A percentile compares a stretch with the other conserved stretches of the same genome.
Conservation (phyloP, 768 basidiomycete genomes). For the Rhizopogon vulgaris region DNA sequence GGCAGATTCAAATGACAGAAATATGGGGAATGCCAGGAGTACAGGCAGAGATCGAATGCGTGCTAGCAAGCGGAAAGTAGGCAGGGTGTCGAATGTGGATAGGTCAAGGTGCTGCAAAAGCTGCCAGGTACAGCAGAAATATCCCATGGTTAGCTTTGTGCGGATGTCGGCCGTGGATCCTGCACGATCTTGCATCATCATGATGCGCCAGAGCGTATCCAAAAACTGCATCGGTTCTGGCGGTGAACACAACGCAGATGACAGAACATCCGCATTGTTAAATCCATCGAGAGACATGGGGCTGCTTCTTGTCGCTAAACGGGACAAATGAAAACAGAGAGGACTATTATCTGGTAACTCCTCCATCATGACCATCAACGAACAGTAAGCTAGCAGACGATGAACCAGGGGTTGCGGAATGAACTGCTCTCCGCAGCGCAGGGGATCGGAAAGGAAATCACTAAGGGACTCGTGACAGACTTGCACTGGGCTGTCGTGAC, state of each 20-base stretch:
- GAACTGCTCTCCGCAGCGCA: not conserved
- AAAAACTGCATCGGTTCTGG: not conserved
- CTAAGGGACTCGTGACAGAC: not conserved
- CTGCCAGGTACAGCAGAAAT: not conserved
- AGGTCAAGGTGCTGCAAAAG: not conserved
- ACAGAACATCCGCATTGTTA: not conserved
- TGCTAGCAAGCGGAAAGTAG: not conserved
- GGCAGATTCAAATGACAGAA: not conserved
- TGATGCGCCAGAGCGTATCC: not conserved
- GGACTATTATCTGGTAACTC: not conserved
- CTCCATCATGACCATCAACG: not conserved
- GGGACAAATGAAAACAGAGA: not conserved
- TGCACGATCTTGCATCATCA: not conserved
- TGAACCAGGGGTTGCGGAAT: not conserved
- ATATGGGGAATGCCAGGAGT: not conserved
- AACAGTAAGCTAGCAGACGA: not conserved
- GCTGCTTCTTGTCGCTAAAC: too few species aligned
- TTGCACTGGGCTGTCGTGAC: not conserved
- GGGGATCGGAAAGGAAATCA: not conserved
- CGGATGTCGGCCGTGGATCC: not conserved
- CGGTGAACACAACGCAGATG: not conserved
- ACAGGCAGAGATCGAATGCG: not conserved
- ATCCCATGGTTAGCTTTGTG: not conserved
- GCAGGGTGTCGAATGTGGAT: not conserved
- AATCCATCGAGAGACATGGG: not conserved